Percentiles rank a stretch among this genome's conserved stretches.
Evolutionary conservation across 331 rosid genomes (phyloP).

Genomic region (Malus hybrid): DNA sequence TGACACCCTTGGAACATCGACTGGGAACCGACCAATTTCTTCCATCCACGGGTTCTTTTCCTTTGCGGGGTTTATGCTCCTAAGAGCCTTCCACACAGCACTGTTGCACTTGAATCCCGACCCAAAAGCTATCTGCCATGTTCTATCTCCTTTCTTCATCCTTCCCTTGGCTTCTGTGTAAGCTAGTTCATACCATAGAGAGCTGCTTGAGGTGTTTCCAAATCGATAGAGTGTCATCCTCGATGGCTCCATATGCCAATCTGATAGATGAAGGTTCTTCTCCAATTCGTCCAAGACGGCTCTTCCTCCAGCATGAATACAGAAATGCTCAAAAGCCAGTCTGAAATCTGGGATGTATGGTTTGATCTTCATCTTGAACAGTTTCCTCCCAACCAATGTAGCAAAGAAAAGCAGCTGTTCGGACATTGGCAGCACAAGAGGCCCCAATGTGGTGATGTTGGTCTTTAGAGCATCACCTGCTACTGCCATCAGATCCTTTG

Average conservation of each 20-base stretch:
- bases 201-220: conserved; percentile 95
- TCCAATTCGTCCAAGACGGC: conserved; percentile 91
- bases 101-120: conserved; percentile 96
- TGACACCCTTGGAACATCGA: conserved; percentile 66
- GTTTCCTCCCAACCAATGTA: conserved; percentile 62
- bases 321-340: conserved; percentile 92
- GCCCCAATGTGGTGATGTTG: conserved; percentile 84
- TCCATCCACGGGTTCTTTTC: conserved; percentile 16
- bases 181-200: conserved; percentile 91
- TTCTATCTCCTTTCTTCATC: conserved; percentile 81
- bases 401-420: conserved; percentile 83
- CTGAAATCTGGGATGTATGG: conserved; percentile 93
- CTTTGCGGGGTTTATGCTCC: conserved; percentile 57
- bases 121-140: conserved; percentile 97
- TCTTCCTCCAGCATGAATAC: conserved; percentile 94
- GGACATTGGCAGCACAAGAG: conserved; percentile 85
- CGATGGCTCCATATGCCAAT: conserved; percentile 99
- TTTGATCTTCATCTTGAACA: conserved; percentile 84
- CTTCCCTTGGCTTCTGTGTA: conserved; percentile 89
- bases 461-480: conserved; percentile 94
- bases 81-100: conserved; percentile 93
- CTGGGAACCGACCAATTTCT: conserved; percentile 71
- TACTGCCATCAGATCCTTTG: conserved; percentile 90
- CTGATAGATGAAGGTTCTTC: conserved; percentile 83
- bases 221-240: conserved; percentile 91